These are phyloP conservation scores for Talaromyces adpressus DNA, from an alignment of 495 filamentous ascomycete species.

Conservation along the genomic window DNA sequence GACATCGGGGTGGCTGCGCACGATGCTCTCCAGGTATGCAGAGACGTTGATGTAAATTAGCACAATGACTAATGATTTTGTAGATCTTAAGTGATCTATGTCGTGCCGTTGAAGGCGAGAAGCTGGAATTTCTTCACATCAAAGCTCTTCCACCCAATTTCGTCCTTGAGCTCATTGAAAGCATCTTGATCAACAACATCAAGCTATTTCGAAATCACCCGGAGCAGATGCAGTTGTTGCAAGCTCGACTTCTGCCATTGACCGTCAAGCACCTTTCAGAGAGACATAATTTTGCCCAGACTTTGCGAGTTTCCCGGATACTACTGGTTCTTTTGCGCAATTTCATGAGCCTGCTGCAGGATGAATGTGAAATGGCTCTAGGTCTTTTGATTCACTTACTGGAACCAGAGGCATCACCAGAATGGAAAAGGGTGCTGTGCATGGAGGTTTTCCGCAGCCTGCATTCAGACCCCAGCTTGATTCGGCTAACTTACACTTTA, in stretches of 20 bases:
- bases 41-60: not conserved
- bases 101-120: conserved; percentile 75
- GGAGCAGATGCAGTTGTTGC: conserved; percentile 74
- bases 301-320: conserved; percentile 73
- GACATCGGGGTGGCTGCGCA: conserved; percentile 67
- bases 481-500: conserved; percentile 71
- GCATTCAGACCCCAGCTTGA: conserved; percentile 68
- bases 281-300: conserved; percentile 71
- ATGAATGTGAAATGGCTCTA: conserved; percentile 80
- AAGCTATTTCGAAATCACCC: conserved; percentile 68
- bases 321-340: conserved; percentile 70
- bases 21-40: conserved; percentile 70
- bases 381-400: conserved; percentile 80
- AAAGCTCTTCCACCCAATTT: conserved; percentile 71
- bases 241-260: conserved; percentile 76
- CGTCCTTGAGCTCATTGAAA: conserved; percentile 86
- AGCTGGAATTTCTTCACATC: conserved; percentile 69
- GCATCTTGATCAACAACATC: conserved; percentile 76
- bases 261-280: conserved; percentile 72
- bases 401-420: conserved; percentile 67
- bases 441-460: conserved; percentile 87
- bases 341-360: conserved; percentile 63
- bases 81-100: conserved; percentile 86
- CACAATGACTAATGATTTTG: conserved; percentile 15
- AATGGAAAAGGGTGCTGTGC: conserved; percentile 82